Base-by-base conservation (phyloP, 345 rosid species). In the Pseudoturritis turrita region DNA sequence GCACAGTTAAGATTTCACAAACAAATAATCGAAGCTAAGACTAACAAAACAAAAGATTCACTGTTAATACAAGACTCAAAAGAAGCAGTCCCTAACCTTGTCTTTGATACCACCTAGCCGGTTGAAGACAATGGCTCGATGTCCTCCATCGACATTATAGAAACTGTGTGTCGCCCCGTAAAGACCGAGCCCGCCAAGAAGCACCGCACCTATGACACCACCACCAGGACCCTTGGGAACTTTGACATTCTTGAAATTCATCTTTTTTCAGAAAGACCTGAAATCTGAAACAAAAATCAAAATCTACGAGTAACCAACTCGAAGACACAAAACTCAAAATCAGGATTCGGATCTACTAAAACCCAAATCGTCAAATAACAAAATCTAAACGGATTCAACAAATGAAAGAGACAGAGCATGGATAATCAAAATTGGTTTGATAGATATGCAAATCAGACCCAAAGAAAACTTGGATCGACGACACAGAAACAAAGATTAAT, bases 181-280 rank as follows among this genome's bases (percentile, higher is more conserved):
- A 52, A 87, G 36, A 28, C 83, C 88, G 71, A 92, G 62, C 5
- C 88, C 89, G 70, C 96, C 96, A 43, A 90, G 10, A 29, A 86
- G 17, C 79, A 90, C 56, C 52, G 85, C 63, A 47, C 86, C 68
- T 45, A 77, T 60, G 13, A 81, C 84, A 62, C 93, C 96, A 17
- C 86, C 84, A 46, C 91, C 85, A 0, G 96, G 93, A 72, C 87
- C 79, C 57, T 86, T 86, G 28, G 97, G 97, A 49, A 89, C 87
- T 80, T 83, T 91, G 37, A 84, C 78, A 58, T 88, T 89, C 72
- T 78, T 81, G 51, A 81, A 69, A 67, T 76, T 81, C 86, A 83
- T 83, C 4, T 37, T 46, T 17, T 28, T 40, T 19, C 5, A 36
- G 6, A 1, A 19, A 59, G n/a, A n/a, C 10, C 13, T 14, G 6